Conservation (phyloP, 75 land plant species). For the Larix kaempferi region DNA sequence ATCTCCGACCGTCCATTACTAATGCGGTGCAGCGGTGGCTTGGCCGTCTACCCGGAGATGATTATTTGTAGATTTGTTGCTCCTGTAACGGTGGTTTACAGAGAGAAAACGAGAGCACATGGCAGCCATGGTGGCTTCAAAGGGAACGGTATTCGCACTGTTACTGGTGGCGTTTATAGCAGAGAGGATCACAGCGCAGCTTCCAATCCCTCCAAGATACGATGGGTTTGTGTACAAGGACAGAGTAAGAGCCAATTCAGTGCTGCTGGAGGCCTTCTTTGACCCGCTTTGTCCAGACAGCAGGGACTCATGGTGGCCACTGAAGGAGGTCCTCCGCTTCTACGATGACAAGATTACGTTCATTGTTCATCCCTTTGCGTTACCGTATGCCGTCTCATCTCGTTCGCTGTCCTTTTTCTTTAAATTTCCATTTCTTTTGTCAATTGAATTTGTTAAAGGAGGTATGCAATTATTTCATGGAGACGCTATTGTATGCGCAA, state of each 20-base stretch:
- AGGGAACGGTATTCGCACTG: no score
- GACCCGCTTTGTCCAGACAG: slow-evolving; percentile 95
- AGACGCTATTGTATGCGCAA: no score
- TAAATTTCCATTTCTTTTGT: not conserved
- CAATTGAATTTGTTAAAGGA: no score
- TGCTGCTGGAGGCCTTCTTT: slow-evolving; percentile 84
- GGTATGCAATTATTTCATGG: no score
- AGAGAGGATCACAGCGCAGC: not conserved
- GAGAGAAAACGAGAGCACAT: no score
- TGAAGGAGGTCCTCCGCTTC: slow-evolving; percentile 52
- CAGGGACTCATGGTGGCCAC: slow-evolving; percentile 75
- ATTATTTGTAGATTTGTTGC: no score
- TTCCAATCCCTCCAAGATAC: slow-evolving; percentile 57
- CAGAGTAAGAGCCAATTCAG: slow-evolving; percentile 8
- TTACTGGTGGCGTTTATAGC: no score
- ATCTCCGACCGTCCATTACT: no score
- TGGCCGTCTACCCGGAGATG: no score
- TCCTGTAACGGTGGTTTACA: no score
- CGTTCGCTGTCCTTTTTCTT: not conserved
- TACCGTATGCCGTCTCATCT: slow-evolving; percentile 53
- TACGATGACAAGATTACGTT: slow-evolving; percentile 47
- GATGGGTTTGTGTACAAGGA: slow-evolving; percentile 75
- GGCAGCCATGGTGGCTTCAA: no score
- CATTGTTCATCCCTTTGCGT: slow-evolving; percentile 74
- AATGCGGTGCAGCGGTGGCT: no score